Base-by-base conservation (phyloP, 257 asterid genomes). In the Gentiana dahurica region DNA sequence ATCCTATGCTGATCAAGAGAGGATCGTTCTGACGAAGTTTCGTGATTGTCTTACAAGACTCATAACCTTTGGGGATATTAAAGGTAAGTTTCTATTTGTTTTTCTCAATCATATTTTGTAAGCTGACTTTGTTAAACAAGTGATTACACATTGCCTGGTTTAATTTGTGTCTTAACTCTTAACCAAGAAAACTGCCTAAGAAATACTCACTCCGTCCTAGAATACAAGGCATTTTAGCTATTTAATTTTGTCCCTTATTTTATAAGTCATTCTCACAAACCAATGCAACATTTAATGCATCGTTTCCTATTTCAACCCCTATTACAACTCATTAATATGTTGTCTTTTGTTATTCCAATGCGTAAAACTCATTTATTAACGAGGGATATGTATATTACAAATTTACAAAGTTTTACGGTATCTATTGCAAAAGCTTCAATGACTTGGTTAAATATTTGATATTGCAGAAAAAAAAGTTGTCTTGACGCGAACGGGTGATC, bases 11-110 rank as follows among this genome's bases (percentile, higher is more conserved):
- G 99, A 85, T 65, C 99, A 92, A 77, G 99, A 92, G 75, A 81
- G 94, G 77, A 77, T 88, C 35, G 79, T 88, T 63, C 75, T 92
- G 79, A 80, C 89, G 41, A 77, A 79, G 80, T 88, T 92, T 58
- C 85, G 95, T 62, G 97, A 92, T 61, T 92, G 97, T 76, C 99
- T 92, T 36, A 81, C 83, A 69, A 75, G 81, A 61, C 99, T 92
- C 63, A 76, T 88, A 77, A 84, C 94, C n/a, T 77, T 81, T 58
- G 99, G 97, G 65, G 87, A 91, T 70, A 71, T 85, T 64, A 85
- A 81, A 84, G 95, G 97, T 68, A 78, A 77, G 81, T 67, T 66
- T 61, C 57, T 67, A 41, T 69, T 58, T 51, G 38, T 61, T 41
- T 58, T 61, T 49, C 36, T 34, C 34, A 9, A 35, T 58, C 13